Evolutionary conservation across 2,329 filamentous ascomycete genomes (phyloP).

Genomic region (Oidium heveae): DNA sequence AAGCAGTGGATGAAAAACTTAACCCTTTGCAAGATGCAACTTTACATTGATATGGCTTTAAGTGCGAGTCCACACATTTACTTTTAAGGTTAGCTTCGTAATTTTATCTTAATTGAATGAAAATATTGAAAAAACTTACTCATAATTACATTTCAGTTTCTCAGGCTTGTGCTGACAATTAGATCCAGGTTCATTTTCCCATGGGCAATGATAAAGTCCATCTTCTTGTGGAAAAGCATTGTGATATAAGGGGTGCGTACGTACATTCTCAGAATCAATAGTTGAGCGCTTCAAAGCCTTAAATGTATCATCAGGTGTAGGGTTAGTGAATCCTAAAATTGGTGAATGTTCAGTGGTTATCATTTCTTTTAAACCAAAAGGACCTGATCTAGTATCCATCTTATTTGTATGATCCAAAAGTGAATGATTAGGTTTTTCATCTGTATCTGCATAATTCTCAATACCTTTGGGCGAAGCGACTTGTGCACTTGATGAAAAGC

Average conservation of each 20-base stretch:
- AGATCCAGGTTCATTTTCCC: conserved; percentile 42
- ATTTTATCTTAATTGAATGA: not conserved
- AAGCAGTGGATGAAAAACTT: conserved; percentile 85
- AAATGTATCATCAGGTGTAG: conserved; percentile 9
- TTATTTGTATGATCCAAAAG: conserved; percentile 10
- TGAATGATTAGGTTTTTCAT: conserved; percentile 11
- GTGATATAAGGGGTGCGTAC: conserved; percentile 48
- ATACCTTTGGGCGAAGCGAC: conserved; percentile 13
- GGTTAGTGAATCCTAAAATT: conserved; percentile 4
- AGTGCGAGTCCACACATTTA: conserved; percentile 90
- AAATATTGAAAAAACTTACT: conserved; percentile 34
- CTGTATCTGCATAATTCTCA: conserved; percentile 9
- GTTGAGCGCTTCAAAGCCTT: conserved; percentile 11
- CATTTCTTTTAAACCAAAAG: conserved; percentile 9
- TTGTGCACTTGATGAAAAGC: conserved; percentile 11
- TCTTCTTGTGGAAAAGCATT: conserved; percentile 36
- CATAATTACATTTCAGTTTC: conserved; percentile 97
- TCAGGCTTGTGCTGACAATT: conserved; percentile 75
- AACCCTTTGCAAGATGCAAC: conserved; percentile 57
- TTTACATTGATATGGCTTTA: conserved; percentile 94
- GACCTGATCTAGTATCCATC: conserved; percentile 11
- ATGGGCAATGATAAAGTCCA: conserved; percentile 84
- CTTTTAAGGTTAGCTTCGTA: conserved; percentile 20
- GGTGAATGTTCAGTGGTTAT: conserved; percentile 8
- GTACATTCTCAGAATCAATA: conserved; percentile 14